Evolutionary conservation across 1,284 basidiomycete genomes (phyloP), one percentile per base, ranked within the genome.

Genomic region (Cryptococcus amylolentus): DNA sequence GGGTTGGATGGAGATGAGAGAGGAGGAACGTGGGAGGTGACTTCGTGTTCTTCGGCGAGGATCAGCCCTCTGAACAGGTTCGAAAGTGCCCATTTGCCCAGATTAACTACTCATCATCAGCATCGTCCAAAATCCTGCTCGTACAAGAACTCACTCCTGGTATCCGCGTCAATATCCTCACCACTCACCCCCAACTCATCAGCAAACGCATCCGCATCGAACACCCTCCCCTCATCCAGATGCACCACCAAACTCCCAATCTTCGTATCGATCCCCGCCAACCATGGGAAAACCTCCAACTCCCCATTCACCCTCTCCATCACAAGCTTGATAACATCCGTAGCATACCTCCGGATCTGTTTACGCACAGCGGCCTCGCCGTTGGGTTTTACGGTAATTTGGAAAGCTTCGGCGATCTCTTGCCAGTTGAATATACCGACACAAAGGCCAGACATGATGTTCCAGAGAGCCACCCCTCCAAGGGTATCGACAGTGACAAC

Each of bases 181-280:
- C 55, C 50, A 61, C 85, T 83, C 49, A 80, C 78, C 26, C 80
- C 80, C 54, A 86, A 83, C 26, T 85, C 95, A 72, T 98, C 94
- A 4, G 88, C 86, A 71, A 96, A 98, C 4, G 95, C 86, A 77
- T 98, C 96, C 10, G 91, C 90, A 59, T 97, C 93, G 73, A 97
- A 98, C 64, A 88, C 91, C 48, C 83, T 79, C 5, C 71, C 73
- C 65, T 96, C 91, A 55, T 85, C 89, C 43, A 98, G 71, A 77
- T 97, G 91, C 4, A 98, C 85, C 0, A 87, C 88, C 58, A 99
- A 80, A 37, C 90, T 84, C 2, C 95, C 95, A 18, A 87, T 86
- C 75, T 89, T 88, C 5, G 92, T 95, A 73, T 98, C 95, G 4
- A 27, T 23, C 26, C 90, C 86, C 18, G 83, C 84, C 51, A 88